These are phyloP conservation scores for Claviceps maximensis DNA, from an alignment of 2,329 filamentous ascomycete genomes.

Conservation along the genomic window DNA sequence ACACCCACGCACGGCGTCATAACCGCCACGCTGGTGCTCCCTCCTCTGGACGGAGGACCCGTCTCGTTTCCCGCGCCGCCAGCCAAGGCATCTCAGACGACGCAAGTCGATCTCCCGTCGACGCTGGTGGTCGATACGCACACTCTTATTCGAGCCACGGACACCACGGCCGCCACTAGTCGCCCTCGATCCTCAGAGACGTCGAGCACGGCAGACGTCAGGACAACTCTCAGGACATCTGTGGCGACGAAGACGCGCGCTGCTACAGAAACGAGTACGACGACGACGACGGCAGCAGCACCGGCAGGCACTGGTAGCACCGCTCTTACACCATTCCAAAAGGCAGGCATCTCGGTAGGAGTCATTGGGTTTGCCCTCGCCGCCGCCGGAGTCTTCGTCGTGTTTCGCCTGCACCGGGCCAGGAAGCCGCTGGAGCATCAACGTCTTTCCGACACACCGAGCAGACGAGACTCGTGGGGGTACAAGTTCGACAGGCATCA, in stretches of 20 bases:
- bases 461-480: slow-evolving; percentile 23
- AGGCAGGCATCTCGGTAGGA: slow-evolving; percentile 46
- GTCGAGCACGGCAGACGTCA: not conserved
- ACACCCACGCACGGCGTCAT: slow-evolving; percentile 45
- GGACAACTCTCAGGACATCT: slow-evolving; percentile 1
- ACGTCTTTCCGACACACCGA: not conserved
- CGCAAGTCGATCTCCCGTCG: not conserved
- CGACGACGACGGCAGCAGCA: slow-evolving; percentile 1
- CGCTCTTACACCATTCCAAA: slow-evolving; percentile 27
- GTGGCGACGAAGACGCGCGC: not conserved
- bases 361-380: slow-evolving; percentile 35
- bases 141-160: not conserved
- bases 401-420: slow-evolving; percentile 28
- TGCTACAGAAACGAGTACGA: slow-evolving; percentile 3
- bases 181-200: not conserved
- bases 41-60: slow-evolving; percentile 14
- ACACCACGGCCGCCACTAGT: not conserved
- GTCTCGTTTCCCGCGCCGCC: slow-evolving; percentile 15
- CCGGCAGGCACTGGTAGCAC: slow-evolving; percentile 6
- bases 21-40: slow-evolving; percentile 39
- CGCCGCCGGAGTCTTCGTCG: slow-evolving; percentile 32
- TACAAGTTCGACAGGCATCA: slow-evolving; percentile 17
- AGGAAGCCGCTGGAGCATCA: slow-evolving; percentile 19
- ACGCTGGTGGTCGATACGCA: slow-evolving; percentile 6
- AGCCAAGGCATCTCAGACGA: not conserved